phyloP scores from a whole-genome alignment of 371 early-diverging fungal species.

The Dinochytrium kinnereticum region DNA sequence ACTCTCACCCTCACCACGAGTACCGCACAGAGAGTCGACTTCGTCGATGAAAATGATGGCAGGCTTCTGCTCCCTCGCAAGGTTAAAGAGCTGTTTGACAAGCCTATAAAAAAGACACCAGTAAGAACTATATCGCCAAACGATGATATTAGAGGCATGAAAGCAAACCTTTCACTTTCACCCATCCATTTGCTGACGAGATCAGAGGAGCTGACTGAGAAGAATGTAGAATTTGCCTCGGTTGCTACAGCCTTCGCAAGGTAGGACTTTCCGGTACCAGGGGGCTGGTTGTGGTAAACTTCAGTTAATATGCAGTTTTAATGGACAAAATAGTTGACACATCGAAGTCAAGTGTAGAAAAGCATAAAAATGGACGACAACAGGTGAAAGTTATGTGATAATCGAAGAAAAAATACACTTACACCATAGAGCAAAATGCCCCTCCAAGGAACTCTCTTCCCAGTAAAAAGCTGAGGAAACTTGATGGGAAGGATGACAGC shows the following conservation, averaged over 20 bases:
- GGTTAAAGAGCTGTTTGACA: constrained; percentile 90
- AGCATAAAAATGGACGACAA: too few species aligned
- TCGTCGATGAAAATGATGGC: constrained; percentile 98
- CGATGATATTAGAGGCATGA: constrained; percentile 7
- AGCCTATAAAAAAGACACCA: constrained; percentile 60
- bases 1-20: constrained; percentile 93
- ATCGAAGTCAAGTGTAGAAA: constrained; percentile 8
- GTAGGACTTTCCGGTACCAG: constrained; percentile 98
- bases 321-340: too few species aligned
- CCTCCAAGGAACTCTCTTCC: constrained; percentile 92
- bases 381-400: too few species aligned
- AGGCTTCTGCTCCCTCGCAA: constrained; percentile 93
- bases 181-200: constrained; percentile 98
- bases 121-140: too few species aligned
- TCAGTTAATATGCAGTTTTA: too few species aligned
- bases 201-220: constrained; percentile 94
- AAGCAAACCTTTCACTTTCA: constrained; percentile 83
- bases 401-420: not conserved
- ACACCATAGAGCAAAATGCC: constrained; percentile 96
- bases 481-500: constrained; percentile 98
- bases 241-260: constrained; percentile 98
- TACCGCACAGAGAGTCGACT: constrained; percentile 95
- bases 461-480: constrained; percentile 96
- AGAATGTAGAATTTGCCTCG: constrained; percentile 94
- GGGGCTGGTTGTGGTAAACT: too few species aligned